phyloP scores from a whole-genome alignment of 2,329 filamentous ascomycete genomes.

The Aspergillus fijiensis region DNA sequence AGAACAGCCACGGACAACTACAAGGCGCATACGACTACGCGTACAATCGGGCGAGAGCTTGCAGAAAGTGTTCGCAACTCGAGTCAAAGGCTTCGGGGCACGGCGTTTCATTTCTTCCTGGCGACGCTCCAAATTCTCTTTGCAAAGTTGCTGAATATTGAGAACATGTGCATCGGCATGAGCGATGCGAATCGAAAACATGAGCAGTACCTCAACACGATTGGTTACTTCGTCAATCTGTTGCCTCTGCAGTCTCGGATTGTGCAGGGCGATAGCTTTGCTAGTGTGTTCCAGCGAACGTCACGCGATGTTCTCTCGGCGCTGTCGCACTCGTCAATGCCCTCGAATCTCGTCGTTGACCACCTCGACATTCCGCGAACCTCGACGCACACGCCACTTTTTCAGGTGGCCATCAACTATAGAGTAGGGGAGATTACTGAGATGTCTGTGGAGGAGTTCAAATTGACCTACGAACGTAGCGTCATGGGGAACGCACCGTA shows the following conservation, averaged over 20 bases:
- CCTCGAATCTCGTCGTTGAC: constrained; percentile 4
- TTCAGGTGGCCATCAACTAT: constrained; percentile 13
- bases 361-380: background rate
- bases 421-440: constrained; percentile 3
- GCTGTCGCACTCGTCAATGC: constrained; percentile 3
- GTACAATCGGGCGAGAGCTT: background rate
- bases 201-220: background rate
- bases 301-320: background rate
- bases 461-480: background rate
- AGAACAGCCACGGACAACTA: background rate
- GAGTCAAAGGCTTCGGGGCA: background rate
- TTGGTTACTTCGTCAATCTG: constrained; percentile 13
- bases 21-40: background rate
- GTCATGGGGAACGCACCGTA: constrained; percentile 2
- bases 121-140: constrained; percentile 4
- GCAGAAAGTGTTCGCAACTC: background rate
- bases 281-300: background rate
- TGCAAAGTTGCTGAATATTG: background rate
- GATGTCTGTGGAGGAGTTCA: constrained; percentile 4
- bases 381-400: constrained; percentile 2
- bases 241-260: constrained; percentile 3
- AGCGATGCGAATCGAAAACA: constrained; percentile 9
- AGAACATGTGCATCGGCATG: constrained; percentile 11
- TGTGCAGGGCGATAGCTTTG: background rate
- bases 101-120: constrained; percentile 11